phyloP scores from a whole-genome alignment of 2,329 filamentous ascomycete species.

The Tolypocladium ovalisporum region DNA sequence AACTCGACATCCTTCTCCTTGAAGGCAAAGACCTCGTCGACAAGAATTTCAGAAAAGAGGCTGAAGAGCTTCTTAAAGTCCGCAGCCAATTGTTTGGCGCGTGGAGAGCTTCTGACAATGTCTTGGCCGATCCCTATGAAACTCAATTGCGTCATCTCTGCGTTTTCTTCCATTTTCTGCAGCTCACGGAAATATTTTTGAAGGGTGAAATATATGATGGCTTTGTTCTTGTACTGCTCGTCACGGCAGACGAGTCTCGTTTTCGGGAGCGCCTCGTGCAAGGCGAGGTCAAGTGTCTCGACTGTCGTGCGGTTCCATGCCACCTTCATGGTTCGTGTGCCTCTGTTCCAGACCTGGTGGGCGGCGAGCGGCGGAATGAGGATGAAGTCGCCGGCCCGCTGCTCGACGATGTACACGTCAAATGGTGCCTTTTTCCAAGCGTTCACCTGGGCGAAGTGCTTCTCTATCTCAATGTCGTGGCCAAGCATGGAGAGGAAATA shows the following conservation, averaged over 20 bases:
- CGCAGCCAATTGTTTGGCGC: constrained; percentile 58
- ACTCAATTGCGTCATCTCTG: constrained; percentile 32
- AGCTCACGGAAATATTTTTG: constrained; percentile 64
- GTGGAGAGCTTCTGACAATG: constrained; percentile 28
- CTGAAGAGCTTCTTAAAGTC: constrained; percentile 76
- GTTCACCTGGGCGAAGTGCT: constrained; percentile 90
- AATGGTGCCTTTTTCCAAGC: constrained; percentile 95
- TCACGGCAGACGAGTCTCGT: constrained; percentile 88
- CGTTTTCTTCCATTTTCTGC: constrained; percentile 37
- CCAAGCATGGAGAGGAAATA: constrained; percentile 90
- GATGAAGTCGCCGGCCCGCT: constrained; percentile 83
- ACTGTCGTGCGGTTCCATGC: constrained; percentile 95
- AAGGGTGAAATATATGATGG: constrained; percentile 82
- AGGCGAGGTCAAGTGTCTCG: constrained; percentile 77
- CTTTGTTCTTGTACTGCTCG: constrained; percentile 98
- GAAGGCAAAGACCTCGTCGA: constrained; percentile 76
- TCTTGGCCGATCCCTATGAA: constrained; percentile 37
- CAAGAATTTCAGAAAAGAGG: constrained; percentile 66
- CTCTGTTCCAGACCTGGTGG: constrained; percentile 97
- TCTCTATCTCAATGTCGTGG: constrained; percentile 93
- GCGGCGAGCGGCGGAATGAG: constrained; percentile 86
- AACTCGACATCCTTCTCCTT: constrained; percentile 64
- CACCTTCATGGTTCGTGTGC: constrained; percentile 91
- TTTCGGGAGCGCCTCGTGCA: constrained; percentile 79
- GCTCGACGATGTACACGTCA: constrained; percentile 84